Conservation (phyloP, 2,329 filamentous ascomycete species). For the Calonectria crousiana region DNA sequence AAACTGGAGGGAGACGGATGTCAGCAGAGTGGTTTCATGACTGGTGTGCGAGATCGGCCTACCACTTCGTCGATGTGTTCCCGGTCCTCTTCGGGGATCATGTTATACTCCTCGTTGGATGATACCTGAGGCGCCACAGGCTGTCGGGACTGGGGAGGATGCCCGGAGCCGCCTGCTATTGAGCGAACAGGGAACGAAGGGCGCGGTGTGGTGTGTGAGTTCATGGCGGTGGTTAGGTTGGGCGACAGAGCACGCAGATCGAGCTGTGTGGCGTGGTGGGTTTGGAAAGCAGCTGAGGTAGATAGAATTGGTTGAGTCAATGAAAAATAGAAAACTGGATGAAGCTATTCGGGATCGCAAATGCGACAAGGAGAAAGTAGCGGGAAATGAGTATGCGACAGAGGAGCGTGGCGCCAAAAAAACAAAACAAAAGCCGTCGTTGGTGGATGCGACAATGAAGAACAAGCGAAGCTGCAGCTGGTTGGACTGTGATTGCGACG, state of each 20-base stretch:
- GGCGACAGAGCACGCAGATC: slow-evolving; percentile 28
- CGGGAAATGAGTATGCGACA: slow-evolving; percentile 12
- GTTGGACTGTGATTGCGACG: slow-evolving; percentile 37
- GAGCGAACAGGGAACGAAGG: slow-evolving; percentile 51
- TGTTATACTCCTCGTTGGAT: slow-evolving; percentile 54
- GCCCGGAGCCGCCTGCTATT: slow-evolving; percentile 46
- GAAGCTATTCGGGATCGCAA: slow-evolving; percentile 31
- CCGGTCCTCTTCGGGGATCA: slow-evolving; percentile 85
- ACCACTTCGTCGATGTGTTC: slow-evolving; percentile 96
- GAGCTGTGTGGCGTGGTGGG: slow-evolving; percentile 18
- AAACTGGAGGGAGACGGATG: slow-evolving; percentile 68
- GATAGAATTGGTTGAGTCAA: slow-evolving; percentile 1
- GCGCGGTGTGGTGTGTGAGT: slow-evolving; percentile 53
- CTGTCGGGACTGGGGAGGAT: slow-evolving; percentile 49
- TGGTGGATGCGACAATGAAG: slow-evolving; percentile 28
- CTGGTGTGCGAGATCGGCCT: slow-evolving; percentile 52
- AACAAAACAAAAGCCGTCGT: slow-evolving; percentile 21
- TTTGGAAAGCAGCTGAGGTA: slow-evolving; percentile 27
- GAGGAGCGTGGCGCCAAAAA: slow-evolving; percentile 39
- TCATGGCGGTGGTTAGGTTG: slow-evolving; percentile 43
- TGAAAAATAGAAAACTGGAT: slow-evolving; percentile 16
- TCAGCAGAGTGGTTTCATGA: slow-evolving; percentile 31
- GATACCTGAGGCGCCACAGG: slow-evolving; percentile 51
- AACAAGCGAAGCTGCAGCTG: slow-evolving; percentile 23
- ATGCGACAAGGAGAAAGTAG: slow-evolving; percentile 22